Evolutionary conservation across 495 filamentous ascomycete genomes (phyloP).

Genomic region (Clavariopsis aquatica): DNA sequence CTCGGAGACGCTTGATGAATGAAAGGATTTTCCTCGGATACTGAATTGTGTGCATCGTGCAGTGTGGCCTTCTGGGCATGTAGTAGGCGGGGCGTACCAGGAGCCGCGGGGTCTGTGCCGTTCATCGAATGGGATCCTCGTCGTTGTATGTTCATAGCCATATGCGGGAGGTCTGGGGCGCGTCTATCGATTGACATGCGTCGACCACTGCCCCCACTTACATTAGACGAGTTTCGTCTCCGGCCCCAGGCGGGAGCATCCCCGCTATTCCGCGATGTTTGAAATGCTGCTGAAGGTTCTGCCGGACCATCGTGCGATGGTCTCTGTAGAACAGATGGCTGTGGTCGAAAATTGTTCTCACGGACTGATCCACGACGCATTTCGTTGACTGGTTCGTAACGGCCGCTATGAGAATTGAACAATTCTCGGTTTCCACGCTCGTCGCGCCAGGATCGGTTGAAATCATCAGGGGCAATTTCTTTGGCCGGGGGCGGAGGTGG

Average conservation of each 20-base stretch:
- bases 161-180: constrained; percentile 50
- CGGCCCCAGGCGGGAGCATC: constrained; percentile 70
- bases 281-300: constrained; percentile 90
- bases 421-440: constrained; percentile 69
- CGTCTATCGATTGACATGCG: constrained; percentile 56
- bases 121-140: constrained; percentile 52
- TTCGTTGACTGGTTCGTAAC: constrained; percentile 86
- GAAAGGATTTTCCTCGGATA: constrained; percentile 30
- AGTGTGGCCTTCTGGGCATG: constrained; percentile 3
- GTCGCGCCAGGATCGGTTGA: constrained; percentile 84
- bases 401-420: constrained; percentile 90
- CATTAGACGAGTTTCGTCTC: constrained; percentile 87
- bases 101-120: constrained; percentile 39
- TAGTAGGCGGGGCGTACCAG: constrained; percentile 29
- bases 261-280: constrained; percentile 68
- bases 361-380: constrained; percentile 67
- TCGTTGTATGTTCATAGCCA: constrained; percentile 44
- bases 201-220: constrained; percentile 81
- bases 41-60: constrained; percentile 9
- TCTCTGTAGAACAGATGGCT: constrained; percentile 80
- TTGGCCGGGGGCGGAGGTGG: constrained; percentile 58
- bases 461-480: constrained; percentile 93
- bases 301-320: constrained; percentile 68
- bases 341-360: constrained; percentile 66
- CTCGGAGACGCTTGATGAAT: constrained; percentile 40